These are phyloP conservation scores for Arthrinium phaeospermum DNA, from an alignment of 2,329 filamentous ascomycete genomes.

Conservation along the genomic window DNA sequence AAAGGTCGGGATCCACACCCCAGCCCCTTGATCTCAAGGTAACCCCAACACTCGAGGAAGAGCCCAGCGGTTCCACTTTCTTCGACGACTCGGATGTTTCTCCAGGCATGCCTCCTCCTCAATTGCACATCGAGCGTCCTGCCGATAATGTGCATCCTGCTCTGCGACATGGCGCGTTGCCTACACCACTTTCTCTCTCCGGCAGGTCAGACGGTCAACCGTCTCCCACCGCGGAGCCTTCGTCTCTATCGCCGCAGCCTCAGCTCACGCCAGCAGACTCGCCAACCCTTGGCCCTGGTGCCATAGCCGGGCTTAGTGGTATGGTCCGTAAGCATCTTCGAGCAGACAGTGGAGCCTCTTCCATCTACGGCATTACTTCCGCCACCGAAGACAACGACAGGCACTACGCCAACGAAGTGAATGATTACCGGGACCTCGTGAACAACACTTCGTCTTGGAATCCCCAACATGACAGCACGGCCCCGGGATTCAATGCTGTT, in stretches of 20 bases:
- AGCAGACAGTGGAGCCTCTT: conserved; percentile 80
- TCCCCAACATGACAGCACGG: conserved; percentile 31
- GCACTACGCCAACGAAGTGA: conserved; percentile 43
- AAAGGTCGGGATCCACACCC: conserved; percentile 51
- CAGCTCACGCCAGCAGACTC: conserved; percentile 62
- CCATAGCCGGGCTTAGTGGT: conserved; percentile 71
- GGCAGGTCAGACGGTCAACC: conserved; percentile 39
- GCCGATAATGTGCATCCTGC: conserved; percentile 62
- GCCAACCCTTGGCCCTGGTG: conserved; percentile 73
- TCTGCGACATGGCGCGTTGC: conserved; percentile 52
- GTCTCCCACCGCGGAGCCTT: conserved; percentile 28
- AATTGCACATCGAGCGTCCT: conserved; percentile 47
- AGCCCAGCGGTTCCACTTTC: conserved; percentile 47
- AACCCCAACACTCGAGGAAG: conserved; percentile 36
- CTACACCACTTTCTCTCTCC: conserved; percentile 48
- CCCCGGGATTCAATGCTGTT: conserved; percentile 29
- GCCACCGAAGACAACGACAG: conserved; percentile 45
- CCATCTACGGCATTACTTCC: conserved; percentile 67
- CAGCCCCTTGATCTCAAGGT: conserved; percentile 40
- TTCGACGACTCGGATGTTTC: conserved; percentile 48
- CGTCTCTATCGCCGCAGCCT: background rate
- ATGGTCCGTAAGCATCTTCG: conserved; percentile 86
- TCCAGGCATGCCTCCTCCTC: conserved; percentile 24
- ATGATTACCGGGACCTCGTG: conserved; percentile 25
- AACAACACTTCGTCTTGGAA: background rate